phyloP scores from a whole-genome alignment of 129 eudicot species.

The Heracleum sosnowskyi region DNA sequence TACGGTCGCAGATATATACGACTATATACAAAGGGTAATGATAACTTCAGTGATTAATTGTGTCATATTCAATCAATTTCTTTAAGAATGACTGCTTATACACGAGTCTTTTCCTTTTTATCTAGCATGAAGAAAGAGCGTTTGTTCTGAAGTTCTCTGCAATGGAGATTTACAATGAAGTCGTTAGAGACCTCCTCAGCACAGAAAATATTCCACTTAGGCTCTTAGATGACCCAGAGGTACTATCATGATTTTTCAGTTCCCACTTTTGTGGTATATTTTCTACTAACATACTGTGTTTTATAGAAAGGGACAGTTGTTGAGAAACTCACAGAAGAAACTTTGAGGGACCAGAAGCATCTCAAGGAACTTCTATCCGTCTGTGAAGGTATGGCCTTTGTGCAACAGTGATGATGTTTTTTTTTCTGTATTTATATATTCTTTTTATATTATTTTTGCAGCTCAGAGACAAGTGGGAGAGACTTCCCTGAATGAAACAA shows the following conservation, averaged over 20 bases:
- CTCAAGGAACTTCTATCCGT: conserved; percentile 81
- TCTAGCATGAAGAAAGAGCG: conserved; percentile 95
- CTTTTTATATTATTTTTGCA: conserved; percentile 18
- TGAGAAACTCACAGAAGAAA: conserved; percentile 94
- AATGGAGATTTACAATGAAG: conserved; percentile 95
- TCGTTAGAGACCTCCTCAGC: conserved; percentile 94
- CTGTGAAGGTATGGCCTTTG: conserved; percentile 57
- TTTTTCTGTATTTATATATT: not conserved
- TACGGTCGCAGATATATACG: conserved; percentile 92
- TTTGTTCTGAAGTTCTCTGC: conserved; percentile 94
- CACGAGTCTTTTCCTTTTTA: conserved; percentile 3
- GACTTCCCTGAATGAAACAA: conserved; percentile 92
- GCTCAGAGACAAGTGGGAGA: conserved; percentile 97
- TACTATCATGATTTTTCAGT: conserved; percentile 20
- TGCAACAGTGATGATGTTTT: not conserved
- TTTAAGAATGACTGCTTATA: not conserved
- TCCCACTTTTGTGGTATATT: conserved; percentile 2
- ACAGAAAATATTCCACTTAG: conserved; percentile 78
- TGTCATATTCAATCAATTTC: not conserved
- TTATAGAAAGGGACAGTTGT: conserved; percentile 81
- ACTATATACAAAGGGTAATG: conserved; percentile 74
- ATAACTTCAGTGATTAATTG: not conserved
- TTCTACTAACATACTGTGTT: not conserved
- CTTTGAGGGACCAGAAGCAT: conserved; percentile 76
- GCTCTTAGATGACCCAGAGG: conserved; percentile 94